Conservation (phyloP, 2,329 filamentous ascomycete species). For the Ilyonectria sp. region DNA sequence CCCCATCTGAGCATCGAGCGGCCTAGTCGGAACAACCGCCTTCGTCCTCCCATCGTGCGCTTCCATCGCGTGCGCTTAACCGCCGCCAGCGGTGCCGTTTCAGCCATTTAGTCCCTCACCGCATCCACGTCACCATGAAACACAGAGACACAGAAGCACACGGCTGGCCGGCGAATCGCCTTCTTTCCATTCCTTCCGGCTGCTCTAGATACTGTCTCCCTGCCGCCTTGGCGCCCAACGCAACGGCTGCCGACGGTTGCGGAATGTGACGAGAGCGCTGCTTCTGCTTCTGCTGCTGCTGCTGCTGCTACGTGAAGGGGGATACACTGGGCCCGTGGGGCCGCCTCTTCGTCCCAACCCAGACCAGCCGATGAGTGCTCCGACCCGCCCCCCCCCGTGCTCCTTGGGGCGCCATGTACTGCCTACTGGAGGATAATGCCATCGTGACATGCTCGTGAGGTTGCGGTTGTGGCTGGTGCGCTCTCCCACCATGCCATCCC, state of each 20-base stretch:
- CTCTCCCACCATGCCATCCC: slow-evolving; percentile 6
- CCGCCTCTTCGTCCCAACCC: slow-evolving; percentile 13
- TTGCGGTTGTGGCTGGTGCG: slow-evolving; percentile 12
- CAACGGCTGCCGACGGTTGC: not conserved
- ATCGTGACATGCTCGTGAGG: not conserved
- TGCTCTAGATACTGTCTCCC: slow-evolving; percentile 8
- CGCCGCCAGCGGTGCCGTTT: slow-evolving; percentile 27
- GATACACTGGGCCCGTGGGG: slow-evolving; percentile 5
- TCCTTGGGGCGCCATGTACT: not conserved
- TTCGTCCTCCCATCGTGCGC: slow-evolving; percentile 28
- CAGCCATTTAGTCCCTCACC: slow-evolving; percentile 32
- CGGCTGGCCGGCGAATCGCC: slow-evolving; percentile 38
- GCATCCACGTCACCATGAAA: slow-evolving; percentile 48
- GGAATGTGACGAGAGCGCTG: slow-evolving; percentile 18
- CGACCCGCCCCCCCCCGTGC: slow-evolving; percentile 13
- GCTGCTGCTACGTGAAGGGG: not conserved
- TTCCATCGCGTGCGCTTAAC: slow-evolving; percentile 29
- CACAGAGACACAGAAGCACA: slow-evolving; percentile 45
- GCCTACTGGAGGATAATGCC: not conserved
- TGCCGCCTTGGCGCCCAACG: slow-evolving; percentile 17
- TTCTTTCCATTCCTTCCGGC: slow-evolving; percentile 26
- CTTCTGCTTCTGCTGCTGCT: not conserved
- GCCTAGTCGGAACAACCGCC: slow-evolving; percentile 18
- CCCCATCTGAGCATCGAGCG: slow-evolving; percentile 21
- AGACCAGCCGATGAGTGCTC: slow-evolving; percentile 5